phyloP scores from a whole-genome alignment of 1,284 basidiomycete genomes.

The Mycena sp. region DNA sequence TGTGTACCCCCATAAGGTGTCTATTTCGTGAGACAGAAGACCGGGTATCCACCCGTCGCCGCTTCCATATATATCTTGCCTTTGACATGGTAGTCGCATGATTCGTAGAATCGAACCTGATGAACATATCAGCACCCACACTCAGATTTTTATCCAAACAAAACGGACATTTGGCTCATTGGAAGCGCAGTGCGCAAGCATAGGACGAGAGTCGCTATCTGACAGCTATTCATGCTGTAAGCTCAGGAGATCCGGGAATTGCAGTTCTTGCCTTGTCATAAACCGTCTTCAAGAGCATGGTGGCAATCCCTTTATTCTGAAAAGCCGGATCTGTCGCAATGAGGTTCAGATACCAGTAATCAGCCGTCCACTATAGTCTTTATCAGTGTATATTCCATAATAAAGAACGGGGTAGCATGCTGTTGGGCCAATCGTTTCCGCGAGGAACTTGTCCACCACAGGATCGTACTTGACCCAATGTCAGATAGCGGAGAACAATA shows the following conservation, averaged over 20 bases:
- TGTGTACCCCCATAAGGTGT: too few species aligned
- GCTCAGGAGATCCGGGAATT: background rate
- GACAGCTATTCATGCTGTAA: background rate
- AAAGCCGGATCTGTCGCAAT: constrained; percentile 20
- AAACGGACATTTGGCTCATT: constrained; percentile 22
- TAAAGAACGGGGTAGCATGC: background rate
- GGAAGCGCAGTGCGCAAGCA: constrained; percentile 24
- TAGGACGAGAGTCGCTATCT: constrained; percentile 3
- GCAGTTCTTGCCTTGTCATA: constrained; percentile 5
- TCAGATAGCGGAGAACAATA: background rate
- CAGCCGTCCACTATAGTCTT: constrained; percentile 2
- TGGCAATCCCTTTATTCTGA: constrained; percentile 17
- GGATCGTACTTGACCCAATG: constrained; percentile 4
- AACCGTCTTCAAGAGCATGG: constrained; percentile 22
- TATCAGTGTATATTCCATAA: background rate
- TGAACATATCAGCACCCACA: background rate
- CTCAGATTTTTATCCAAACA: background rate
- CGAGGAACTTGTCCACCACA: constrained; percentile 15
- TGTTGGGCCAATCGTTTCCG: constrained; percentile 12
- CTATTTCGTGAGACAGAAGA: constrained; percentile 25
- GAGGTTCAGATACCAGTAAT: constrained; percentile 21
- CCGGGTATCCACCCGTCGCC: constrained; percentile 21
- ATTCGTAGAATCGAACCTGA: constrained; percentile 25
- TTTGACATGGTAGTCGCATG: constrained; percentile 17
- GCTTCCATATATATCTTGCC: constrained; percentile 19